Percentiles rank a stretch among this genome's conserved stretches.
Conservation (phyloP, 2,329 filamentous ascomycete species). For the Penicillium sp. region DNA sequence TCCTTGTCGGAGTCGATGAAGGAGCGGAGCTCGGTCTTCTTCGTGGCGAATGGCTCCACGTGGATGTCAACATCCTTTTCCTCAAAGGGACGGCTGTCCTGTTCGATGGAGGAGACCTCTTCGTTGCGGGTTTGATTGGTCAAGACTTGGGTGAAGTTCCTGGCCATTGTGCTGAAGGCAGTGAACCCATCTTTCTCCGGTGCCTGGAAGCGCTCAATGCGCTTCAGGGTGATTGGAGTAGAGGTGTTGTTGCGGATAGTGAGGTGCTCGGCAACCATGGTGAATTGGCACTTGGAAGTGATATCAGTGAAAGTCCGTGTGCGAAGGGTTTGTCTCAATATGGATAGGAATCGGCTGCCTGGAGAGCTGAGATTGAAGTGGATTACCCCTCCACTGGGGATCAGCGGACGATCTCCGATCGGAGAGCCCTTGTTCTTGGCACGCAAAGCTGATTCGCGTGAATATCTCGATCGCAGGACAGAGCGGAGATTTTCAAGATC, state of each 20-base stretch:
- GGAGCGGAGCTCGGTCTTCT: constrained; percentile 60
- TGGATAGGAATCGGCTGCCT: constrained; percentile 3
- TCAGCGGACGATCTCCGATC: constrained; percentile 16
- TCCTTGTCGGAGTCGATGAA: constrained; percentile 59
- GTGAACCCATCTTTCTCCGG: constrained; percentile 37
- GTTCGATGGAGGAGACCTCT: constrained; percentile 43
- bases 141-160: constrained; percentile 45
- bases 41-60: constrained; percentile 66
- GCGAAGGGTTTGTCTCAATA: not conserved
- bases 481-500: not conserved
- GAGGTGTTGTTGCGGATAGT: constrained; percentile 80
- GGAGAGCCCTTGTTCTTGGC: constrained; percentile 15
- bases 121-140: constrained; percentile 44
- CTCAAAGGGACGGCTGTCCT: constrained; percentile 59
- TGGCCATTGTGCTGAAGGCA: constrained; percentile 45
- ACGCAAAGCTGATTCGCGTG: constrained; percentile 14
- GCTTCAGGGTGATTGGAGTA: constrained; percentile 67
- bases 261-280: constrained; percentile 49
- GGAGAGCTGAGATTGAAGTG: constrained; percentile 1
- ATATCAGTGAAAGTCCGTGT: not conserved
- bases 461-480: not conserved
- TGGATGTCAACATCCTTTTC: constrained; percentile 61
- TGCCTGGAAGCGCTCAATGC: constrained; percentile 69
- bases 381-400: constrained; percentile 17
- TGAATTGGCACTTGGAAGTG: constrained; percentile 2